phyloP scores from a whole-genome alignment of 2,329 filamentous ascomycete species.

The Exutisphaerella laricina region DNA sequence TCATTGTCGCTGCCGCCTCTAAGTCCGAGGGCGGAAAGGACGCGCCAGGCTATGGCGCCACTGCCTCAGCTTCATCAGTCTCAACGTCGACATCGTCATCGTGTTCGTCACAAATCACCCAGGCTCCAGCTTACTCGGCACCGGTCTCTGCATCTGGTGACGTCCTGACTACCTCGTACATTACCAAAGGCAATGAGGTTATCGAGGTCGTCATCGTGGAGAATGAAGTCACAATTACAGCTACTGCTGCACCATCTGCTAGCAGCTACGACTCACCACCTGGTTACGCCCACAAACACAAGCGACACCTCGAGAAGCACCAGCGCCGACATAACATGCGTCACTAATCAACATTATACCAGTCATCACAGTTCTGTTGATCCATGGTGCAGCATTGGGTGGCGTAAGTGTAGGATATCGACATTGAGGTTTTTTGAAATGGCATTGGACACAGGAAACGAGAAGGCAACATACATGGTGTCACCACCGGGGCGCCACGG shows the following conservation, averaged over 20 bases:
- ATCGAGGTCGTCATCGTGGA: slow-evolving; percentile 44
- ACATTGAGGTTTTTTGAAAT: background rate
- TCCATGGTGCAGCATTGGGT: background rate
- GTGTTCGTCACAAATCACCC: slow-evolving; percentile 9
- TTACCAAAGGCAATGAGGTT: slow-evolving; percentile 40
- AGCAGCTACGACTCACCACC: slow-evolving; percentile 19
- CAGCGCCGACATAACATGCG: slow-evolving; percentile 15
- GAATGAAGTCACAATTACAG: slow-evolving; percentile 39
- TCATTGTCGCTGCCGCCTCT: slow-evolving; percentile 15
- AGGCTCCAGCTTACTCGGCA: slow-evolving; percentile 24
- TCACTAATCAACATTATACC: slow-evolving; percentile 2
- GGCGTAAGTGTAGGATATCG: background rate
- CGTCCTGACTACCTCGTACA: slow-evolving; percentile 39
- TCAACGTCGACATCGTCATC: slow-evolving; percentile 2
- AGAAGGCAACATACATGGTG: slow-evolving; percentile 2
- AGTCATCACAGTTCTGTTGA: background rate
- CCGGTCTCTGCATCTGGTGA: slow-evolving; percentile 21
- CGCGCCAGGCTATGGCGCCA: background rate
- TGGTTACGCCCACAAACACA: slow-evolving; percentile 19
- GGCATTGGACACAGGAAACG: slow-evolving; percentile 3
- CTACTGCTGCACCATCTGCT: slow-evolving; percentile 25
- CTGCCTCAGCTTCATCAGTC: too few species aligned
- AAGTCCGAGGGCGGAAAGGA: background rate
- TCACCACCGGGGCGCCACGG: slow-evolving; percentile 1
- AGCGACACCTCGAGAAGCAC: slow-evolving; percentile 29